These are phyloP conservation scores for Solanum bulbocastanum DNA, from an alignment of 257 asterid species.

Conservation along the genomic window DNA sequence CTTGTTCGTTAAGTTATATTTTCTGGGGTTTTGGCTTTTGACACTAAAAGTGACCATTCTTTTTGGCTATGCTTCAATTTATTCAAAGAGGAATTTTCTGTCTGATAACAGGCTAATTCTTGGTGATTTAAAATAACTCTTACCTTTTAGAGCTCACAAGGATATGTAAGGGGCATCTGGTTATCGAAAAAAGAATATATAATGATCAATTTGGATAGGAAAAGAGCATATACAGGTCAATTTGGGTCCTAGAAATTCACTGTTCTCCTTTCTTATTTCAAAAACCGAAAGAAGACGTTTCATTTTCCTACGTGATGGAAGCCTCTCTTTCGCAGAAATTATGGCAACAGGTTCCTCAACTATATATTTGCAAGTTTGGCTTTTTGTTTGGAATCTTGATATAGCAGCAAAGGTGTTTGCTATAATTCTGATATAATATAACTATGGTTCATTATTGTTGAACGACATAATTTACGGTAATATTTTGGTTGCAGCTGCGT, in stretches of 20 bases:
- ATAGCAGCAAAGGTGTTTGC: background rate
- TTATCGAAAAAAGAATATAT: background rate
- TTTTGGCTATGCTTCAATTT: background rate
- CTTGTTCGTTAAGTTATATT: background rate
- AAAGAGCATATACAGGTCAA: background rate
- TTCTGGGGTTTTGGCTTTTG: background rate
- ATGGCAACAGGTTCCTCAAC: background rate
- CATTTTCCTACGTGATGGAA: background rate
- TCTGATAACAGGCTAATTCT: background rate
- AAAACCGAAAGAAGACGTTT: background rate
- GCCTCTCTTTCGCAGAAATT: background rate
- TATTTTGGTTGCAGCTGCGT: conserved; percentile 65
- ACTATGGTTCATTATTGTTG: background rate
- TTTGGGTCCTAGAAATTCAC: background rate
- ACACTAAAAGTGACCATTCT: background rate
- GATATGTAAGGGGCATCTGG: background rate
- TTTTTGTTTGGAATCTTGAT: background rate
- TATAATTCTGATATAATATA: background rate
- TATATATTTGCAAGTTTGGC: background rate
- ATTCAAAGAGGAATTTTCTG: background rate
- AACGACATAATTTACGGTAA: background rate
- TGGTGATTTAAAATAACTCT: background rate
- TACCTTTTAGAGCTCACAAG: background rate
- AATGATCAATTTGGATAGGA: background rate
- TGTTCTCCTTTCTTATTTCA: background rate